Conservation (phyloP, 768 basidiomycete genomes). For the Polyporus arcularius region DNA sequence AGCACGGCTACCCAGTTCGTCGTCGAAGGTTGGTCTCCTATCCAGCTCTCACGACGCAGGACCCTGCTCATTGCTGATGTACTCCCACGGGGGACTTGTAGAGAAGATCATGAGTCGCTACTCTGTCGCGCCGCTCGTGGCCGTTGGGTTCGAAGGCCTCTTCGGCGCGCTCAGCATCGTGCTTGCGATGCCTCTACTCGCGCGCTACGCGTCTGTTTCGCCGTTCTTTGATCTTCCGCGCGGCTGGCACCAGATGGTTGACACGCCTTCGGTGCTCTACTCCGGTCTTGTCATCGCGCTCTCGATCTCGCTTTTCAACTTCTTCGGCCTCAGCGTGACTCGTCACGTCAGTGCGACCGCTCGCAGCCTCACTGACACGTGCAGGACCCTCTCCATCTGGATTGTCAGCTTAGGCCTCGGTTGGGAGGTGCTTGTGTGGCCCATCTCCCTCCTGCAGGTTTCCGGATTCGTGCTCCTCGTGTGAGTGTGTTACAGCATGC, state of each 20-base stretch:
- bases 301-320: conserved; percentile 59
- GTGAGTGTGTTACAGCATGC: conserved; percentile 55
- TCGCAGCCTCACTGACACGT: conserved; percentile 90
- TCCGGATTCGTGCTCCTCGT: conserved; percentile 86
- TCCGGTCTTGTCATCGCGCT: conserved; percentile 49
- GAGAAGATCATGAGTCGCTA: conserved; percentile 94
- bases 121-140: conserved; percentile 83
- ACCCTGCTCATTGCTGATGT: not conserved
- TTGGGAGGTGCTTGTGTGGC: conserved; percentile 86
- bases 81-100: conserved; percentile 11
- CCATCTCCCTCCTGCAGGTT: conserved; percentile 81
- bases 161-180: conserved; percentile 85
- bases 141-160: conserved; percentile 93
- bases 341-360: conserved; percentile 91
- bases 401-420: conserved; percentile 84
- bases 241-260: conserved; percentile 87
- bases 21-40: conserved; percentile 53
- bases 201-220: conserved; percentile 64
- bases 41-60: not conserved
- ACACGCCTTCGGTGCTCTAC: conserved; percentile 60
- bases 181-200: conserved; percentile 76
- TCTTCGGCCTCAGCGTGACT: conserved; percentile 89
- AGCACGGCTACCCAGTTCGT: conserved; percentile 94
- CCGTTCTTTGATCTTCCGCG: conserved; percentile 81
- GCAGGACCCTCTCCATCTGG: conserved; percentile 96